A percentile compares a stretch with the other conserved stretches of the same genome.
Evolutionary conservation across 139 green algal genomes (phyloP).

Genomic region (Medakamo hakoo): DNA sequence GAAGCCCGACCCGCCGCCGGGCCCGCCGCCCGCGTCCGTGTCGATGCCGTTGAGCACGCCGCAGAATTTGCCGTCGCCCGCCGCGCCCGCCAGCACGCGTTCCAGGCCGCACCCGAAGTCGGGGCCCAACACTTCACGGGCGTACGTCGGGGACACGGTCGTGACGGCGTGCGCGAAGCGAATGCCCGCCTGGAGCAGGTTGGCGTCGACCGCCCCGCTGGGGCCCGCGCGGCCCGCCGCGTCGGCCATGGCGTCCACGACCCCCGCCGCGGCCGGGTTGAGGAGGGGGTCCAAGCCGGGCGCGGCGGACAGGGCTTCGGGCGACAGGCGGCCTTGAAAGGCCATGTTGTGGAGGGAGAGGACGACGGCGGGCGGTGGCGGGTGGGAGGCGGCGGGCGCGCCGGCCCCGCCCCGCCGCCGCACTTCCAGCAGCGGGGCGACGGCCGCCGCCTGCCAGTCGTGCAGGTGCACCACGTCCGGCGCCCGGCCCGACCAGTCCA

Average conservation of each 20-base stretch:
- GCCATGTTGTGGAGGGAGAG: constrained; percentile 86
- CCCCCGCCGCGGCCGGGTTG: not conserved
- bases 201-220: constrained; percentile 26
- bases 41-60: constrained; percentile 94
- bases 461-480: constrained; percentile 89
- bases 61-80: constrained; percentile 66
- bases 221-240: constrained; percentile 73
- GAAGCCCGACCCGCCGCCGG: too few species aligned
- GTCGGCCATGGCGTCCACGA: constrained; percentile 75
- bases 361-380: not conserved
- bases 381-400: constrained; percentile 21
- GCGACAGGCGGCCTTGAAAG: not conserved
- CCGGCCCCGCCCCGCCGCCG: constrained; percentile 22
- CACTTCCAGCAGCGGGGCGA: constrained; percentile 17
- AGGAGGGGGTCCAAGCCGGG: constrained; percentile 17
- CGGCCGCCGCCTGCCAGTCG: constrained; percentile 79
- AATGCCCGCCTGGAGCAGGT: constrained; percentile 22
- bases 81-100: constrained; percentile 17
- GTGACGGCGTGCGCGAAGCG: constrained; percentile 51
- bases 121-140: constrained; percentile 59
- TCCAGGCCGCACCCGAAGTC: constrained; percentile 13
- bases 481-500: constrained; percentile 19
- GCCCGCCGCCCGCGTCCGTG: constrained; percentile 45
- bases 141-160: constrained; percentile 90
- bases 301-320: not conserved